Base-by-base conservation (phyloP, 805 yeast species). In the Ogataea allantospora region DNA sequence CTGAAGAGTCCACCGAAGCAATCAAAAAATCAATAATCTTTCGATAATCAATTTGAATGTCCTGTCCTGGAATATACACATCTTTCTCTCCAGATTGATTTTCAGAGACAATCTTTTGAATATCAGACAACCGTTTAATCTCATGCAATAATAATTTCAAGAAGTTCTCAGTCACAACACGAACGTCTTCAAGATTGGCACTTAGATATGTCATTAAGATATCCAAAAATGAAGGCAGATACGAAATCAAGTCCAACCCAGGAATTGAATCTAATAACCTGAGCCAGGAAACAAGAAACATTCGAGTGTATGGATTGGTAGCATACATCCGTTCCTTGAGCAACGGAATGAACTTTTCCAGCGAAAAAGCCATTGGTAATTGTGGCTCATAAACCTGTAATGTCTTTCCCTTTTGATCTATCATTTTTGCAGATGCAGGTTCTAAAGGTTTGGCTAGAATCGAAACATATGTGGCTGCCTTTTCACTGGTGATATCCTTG, bases 401-500 rank as follows among this genome's bases (percentile, higher is more conserved):
- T 5, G 80, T 77, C 35, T 74, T 74, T 1, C 85, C 83, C 48
- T 75, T 65, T 17, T 73, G 68, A 53, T 77, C 80, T 4, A 79
- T 67, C 15, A 73, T 64, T 15, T 68, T 67, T 32, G 67, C 55
- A 25, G 56, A 55, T 7, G 59, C 71, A 60, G 39, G 75, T 14
- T 61, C 62, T 5, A 68, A 52, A 6, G 71, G 58, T 55, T 56
- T 71, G 6, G 54, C 42, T 26, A 88, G 74, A 2, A 84, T 73
- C 13, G 91, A 83, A 2, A 88, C 80, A 60, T 88, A 91, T 12
- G 83, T 83, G 1, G 96, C 80, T 0, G 97, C 95, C 55, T 89
- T 87, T 46, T 95, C 98, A 32, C 95, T 84, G 0, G 91, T 96
- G 30, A 93, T 89, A 58, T 93, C 99, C 58, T 93, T 89, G 51